These are phyloP conservation scores for Penicillium carneum DNA, from an alignment of 2,329 filamentous ascomycete genomes.

Conservation along the genomic window DNA sequence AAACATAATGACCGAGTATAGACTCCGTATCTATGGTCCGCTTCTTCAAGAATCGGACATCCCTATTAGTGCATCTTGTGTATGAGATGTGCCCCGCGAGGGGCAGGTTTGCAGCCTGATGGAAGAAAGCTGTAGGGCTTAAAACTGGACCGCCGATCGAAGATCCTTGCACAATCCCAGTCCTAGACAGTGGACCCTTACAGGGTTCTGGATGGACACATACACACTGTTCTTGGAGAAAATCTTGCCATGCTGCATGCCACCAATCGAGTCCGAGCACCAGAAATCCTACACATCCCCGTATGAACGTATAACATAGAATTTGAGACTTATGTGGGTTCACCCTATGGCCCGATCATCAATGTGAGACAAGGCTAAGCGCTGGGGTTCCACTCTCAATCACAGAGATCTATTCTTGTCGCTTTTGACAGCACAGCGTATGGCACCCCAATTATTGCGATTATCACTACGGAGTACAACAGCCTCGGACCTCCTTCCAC, in stretches of 20 bases:
- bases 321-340: slow-evolving; percentile 9
- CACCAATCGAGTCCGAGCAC: slow-evolving; percentile 1
- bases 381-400: slow-evolving; percentile 9
- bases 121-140: slow-evolving; percentile 2
- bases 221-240: slow-evolving; percentile 5
- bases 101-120: slow-evolving; percentile 1
- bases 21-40: not conserved
- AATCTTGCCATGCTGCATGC: not conserved
- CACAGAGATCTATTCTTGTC: slow-evolving; percentile 17
- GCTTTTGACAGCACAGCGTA: not conserved
- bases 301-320: not conserved
- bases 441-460: slow-evolving; percentile 3
- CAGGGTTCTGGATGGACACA: slow-evolving; percentile 21
- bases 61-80: slow-evolving; percentile 1
- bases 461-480: not conserved
- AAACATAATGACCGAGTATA: not conserved
- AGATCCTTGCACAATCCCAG: slow-evolving; percentile 13
- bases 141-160: slow-evolving; percentile 22
- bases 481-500: not conserved
- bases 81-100: slow-evolving; percentile 12
- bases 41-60: not conserved
- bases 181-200: slow-evolving; percentile 27
- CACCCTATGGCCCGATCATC: slow-evolving; percentile 17
- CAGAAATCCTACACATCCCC: too few relatives aligned
- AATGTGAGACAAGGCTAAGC: slow-evolving; percentile 34